phyloP scores from a whole-genome alignment of 805 yeast species.

The Pichia scutulata region DNA sequence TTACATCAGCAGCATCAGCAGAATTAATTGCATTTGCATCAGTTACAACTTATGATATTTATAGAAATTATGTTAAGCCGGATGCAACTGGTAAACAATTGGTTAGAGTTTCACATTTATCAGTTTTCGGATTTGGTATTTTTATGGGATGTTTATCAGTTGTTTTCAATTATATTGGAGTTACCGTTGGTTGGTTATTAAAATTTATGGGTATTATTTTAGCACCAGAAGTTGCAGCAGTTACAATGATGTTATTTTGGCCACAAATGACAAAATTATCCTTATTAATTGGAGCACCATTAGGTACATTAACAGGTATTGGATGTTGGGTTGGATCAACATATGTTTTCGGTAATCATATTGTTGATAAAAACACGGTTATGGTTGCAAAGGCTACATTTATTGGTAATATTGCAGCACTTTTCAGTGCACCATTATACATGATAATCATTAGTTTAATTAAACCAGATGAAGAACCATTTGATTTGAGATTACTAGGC shows the following conservation, averaged over 20 bases:
- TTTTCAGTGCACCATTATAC: conserved; percentile 22
- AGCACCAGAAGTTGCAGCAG: conserved; percentile 30
- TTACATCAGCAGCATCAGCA: conserved; percentile 36
- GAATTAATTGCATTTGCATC: conserved; percentile 37
- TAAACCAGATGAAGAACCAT: conserved; percentile 27
- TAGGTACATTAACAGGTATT: conserved; percentile 47
- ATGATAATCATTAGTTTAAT: conserved; percentile 24
- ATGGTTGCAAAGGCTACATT: conserved; percentile 18
- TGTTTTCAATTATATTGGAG: conserved; percentile 35
- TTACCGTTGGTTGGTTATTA: conserved; percentile 35
- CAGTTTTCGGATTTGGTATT: conserved; percentile 36
- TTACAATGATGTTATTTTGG: conserved; percentile 32
- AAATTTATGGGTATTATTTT: conserved; percentile 34
- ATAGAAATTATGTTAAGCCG: conserved; percentile 33
- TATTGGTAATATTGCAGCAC: conserved; percentile 25
- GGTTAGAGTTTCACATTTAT: conserved; percentile 28
- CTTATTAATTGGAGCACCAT: conserved; percentile 35
- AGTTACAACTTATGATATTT: conserved; percentile 33
- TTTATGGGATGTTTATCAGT: conserved; percentile 32
- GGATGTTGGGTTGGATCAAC: conserved; percentile 36
- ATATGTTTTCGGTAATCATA: conserved; percentile 19
- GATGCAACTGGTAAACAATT: conserved; percentile 32
- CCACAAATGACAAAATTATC: conserved; percentile 21
- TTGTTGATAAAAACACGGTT: conserved; percentile 23
- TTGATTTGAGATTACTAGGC: conserved; percentile 19